Percentiles rank a stretch among this genome's conserved stretches.
Conservation (phyloP, 2,329 filamentous ascomycete species). For the Stagonosporopsis rhizophila region DNA sequence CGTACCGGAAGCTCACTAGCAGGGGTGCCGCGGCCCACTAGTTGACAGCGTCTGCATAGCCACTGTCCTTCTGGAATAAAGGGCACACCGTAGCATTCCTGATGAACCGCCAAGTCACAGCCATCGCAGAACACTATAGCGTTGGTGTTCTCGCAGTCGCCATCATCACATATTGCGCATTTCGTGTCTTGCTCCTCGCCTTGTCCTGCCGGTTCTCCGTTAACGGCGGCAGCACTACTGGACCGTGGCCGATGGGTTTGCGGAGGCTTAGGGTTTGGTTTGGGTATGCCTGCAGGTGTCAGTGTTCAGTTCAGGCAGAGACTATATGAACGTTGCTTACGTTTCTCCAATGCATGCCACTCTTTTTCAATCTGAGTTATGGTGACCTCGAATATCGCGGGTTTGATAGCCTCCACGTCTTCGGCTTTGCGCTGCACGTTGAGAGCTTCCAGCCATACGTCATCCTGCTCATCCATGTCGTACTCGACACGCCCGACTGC, state of each 20-base stretch:
- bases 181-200: slow-evolving; percentile 97
- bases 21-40: slow-evolving; percentile 89
- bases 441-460: slow-evolving; percentile 89
- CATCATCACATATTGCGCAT: slow-evolving; percentile 96
- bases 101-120: slow-evolving; percentile 95
- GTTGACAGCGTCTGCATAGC: slow-evolving; percentile 95
- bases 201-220: slow-evolving; percentile 80
- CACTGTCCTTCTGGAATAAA: slow-evolving; percentile 99
- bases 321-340: slow-evolving; percentile 48
- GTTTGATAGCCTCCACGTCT: slow-evolving; percentile 82
- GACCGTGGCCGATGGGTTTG: slow-evolving; percentile 93
- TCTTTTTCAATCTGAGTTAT: slow-evolving; percentile 99
- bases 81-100: slow-evolving; percentile 98
- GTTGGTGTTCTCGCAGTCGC: slow-evolving; percentile 99
- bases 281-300: slow-evolving; percentile 70
- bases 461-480: slow-evolving; percentile 99
- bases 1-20: slow-evolving; percentile 60
- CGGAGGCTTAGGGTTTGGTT: slow-evolving; percentile 93
- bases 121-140: slow-evolving; percentile 99
- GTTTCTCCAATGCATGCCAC: slow-evolving; percentile 94
- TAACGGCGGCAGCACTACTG: slow-evolving; percentile 92
- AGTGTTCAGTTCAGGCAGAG: slow-evolving; percentile 13
- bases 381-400: slow-evolving; percentile 94
- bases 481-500: slow-evolving; percentile 87
- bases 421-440: slow-evolving; percentile 78